Base-by-base conservation (phyloP, 2,329 filamentous ascomycete genomes). In the Exserohilum rostratum region DNA sequence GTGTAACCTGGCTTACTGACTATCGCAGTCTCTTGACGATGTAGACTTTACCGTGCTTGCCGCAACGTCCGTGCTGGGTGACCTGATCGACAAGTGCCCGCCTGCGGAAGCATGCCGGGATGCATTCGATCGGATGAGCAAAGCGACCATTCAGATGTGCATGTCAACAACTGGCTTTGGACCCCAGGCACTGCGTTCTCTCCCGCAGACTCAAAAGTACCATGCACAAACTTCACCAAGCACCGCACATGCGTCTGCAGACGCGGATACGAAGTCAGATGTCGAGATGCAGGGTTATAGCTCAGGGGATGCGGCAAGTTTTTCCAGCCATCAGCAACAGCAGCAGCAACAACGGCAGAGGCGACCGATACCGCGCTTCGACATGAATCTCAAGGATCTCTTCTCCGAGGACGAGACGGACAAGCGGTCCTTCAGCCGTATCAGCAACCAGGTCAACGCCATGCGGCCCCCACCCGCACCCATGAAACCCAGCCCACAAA, bases 41-140 rank as follows among this genome's bases (percentile, higher is more conserved):
- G 92, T 98, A n/a, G 93, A 98, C 72, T 96, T 96, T 67, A 98
- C 93, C 0, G 90, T 98, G 7, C 82, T 97, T 44, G 91, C 93
- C 7, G 93, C 93, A 18, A 97, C 91, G 44, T 97, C 93, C 1
- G 92, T 98, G 7, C 87, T 98, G 38, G 89, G 87, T 5, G 95
- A 97, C 70, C 82, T 98, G 59, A 93, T 96, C 62, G 90, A 96
- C 63, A 96, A 96, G 74, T 98, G 95, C 65, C 93, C 93, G 0
- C 93, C 93, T 0, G 93, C 93, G 29, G 93, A 97, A 80, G 91
- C 93, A 10, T 98, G 93, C 73, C 87, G 92, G 12, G 93, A 98
- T 73, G 93, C 95, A 0, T 97, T 98, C 71, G 91, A 96, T 66
- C 86, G 93, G 34, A 98, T 96, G 79, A 93, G 91, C 67, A 96